These are phyloP conservation scores for Botrytis paeoniae DNA, from an alignment of 2,329 filamentous ascomycete species.

Conservation along the genomic window DNA sequence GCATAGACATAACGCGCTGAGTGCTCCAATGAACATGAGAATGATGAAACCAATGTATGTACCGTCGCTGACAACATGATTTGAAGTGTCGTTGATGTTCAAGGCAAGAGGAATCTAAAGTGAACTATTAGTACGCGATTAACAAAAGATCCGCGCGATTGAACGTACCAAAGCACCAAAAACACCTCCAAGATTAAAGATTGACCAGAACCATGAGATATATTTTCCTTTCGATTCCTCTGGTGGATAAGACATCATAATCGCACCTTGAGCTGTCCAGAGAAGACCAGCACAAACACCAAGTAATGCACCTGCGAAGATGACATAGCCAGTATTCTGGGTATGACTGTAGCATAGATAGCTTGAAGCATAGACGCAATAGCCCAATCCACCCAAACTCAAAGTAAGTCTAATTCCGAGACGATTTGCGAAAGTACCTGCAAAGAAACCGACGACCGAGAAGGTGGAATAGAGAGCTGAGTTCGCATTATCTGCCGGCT, in stretches of 20 bases:
- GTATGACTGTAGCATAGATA: conserved; percentile 46
- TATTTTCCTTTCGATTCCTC: conserved; percentile 80
- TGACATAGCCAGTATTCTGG: conserved; percentile 55
- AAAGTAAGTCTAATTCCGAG: conserved; percentile 67
- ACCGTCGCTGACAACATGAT: conserved; percentile 59
- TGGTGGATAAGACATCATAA: conserved; percentile 84
- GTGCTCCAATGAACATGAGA: conserved; percentile 68
- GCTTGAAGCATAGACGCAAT: conserved; percentile 64
- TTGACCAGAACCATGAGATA: conserved; percentile 89
- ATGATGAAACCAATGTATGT: conserved; percentile 82
- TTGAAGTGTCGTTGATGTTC: conserved; percentile 57
- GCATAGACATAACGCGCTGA: conserved; percentile 66
- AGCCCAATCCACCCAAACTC: conserved; percentile 69
- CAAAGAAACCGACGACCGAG: conserved; percentile 61
- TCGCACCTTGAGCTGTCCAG: conserved; percentile 77
- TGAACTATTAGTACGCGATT: neutral
- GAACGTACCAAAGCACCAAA: conserved; percentile 63
- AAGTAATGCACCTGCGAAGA: conserved; percentile 73
- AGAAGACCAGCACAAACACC: conserved; percentile 74
- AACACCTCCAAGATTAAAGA: conserved; percentile 86
- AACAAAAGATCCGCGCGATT: neutral
- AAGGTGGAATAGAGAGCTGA: conserved; percentile 48
- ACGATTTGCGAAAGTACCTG: conserved; percentile 71
- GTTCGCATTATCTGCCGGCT: conserved; percentile 41
- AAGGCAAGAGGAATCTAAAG: conserved; percentile 63